Evolutionary conservation across 2,329 filamentous ascomycete genomes (phyloP), one percentile per base, ranked within the genome.

Genomic region (Phoma herbarum): DNA sequence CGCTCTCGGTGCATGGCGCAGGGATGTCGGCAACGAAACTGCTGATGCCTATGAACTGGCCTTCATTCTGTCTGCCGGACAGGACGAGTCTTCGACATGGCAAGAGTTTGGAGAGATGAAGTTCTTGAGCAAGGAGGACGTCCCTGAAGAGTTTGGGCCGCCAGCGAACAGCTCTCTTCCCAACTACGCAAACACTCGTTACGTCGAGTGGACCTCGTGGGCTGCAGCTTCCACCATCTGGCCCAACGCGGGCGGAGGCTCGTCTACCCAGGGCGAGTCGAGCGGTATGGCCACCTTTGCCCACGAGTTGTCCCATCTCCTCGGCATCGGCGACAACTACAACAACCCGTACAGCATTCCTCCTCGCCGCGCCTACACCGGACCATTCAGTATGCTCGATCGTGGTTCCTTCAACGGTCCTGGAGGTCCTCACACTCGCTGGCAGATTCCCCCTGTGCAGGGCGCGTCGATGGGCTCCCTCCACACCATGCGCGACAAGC

Each of bases 81-180:
- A 85, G 61, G 83, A 85, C 57, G 83, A 85, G 66, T 84, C 82
- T 0, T 81, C 81, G 0, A 84, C 83, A 0, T 85, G 83, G 83
- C 83, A 85, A 54, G 83, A 85, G 61, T 85, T 85, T 61, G 83
- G 83, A 35, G 80, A 83, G 69, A 85, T 85, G 81, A 81, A 77
- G 57, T 85, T 84, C 53, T 65, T 74, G 11, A 75, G 71, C 7
- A 79, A 77, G 12, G 80, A 83, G 16, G 81, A 84, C 44, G 77
- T 85, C 0, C 78, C 82, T 0, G 78, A 79, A 3, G 77, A 73
- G 11, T 85, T 84, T 56, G 83, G 83, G 0, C 83, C 83, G 2
- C 83, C 83, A 1, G 72, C 67, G 1, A 78, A 78, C 56, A 76
- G 75, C 43, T 74, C 80, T 1, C 64, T 74, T 0, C 71, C 74